These are phyloP conservation scores for Ilex paraguariensis DNA, from an alignment of 305 asterid species.

Conservation along the genomic window DNA sequence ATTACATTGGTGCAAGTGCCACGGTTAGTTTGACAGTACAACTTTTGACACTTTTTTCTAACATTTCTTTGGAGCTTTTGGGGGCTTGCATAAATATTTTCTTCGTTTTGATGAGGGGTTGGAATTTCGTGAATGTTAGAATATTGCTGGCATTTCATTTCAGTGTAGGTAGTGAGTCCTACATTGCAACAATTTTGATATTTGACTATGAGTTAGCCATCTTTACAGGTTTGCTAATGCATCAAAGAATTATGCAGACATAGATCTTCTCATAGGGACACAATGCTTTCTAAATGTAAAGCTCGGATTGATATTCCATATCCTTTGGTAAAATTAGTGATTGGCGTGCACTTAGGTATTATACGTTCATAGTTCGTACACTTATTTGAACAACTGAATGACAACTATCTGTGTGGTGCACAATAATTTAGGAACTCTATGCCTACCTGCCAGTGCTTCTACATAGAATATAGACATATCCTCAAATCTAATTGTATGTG, in stretches of 20 bases:
- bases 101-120: constrained; percentile 3
- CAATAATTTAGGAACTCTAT: constrained; percentile 66
- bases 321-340: constrained; percentile 54
- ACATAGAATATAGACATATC: constrained; percentile 27
- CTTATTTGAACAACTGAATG: not conserved
- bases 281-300: constrained; percentile 63
- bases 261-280: constrained; percentile 55
- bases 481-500: too few species aligned
- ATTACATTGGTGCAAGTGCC: constrained; percentile 86
- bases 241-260: constrained; percentile 88
- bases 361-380: constrained; percentile 6
- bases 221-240: constrained; percentile 86
- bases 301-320: constrained; percentile 79
- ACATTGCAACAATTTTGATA: too few species aligned
- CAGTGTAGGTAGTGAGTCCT: too few species aligned
- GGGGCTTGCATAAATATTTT: not conserved
- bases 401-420: not conserved
- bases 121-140: not conserved
- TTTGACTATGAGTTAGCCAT: not conserved
- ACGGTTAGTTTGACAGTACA: constrained; percentile 31
- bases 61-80: not conserved
- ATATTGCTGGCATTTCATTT: too few species aligned
- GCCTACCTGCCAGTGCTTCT: constrained; percentile 97
- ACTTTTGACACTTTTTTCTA: constrained; percentile 7
- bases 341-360: not conserved